These are phyloP conservation scores for Podila clonocystis DNA, from an alignment of 192 early-diverging fungal species.

Conservation along the genomic window DNA sequence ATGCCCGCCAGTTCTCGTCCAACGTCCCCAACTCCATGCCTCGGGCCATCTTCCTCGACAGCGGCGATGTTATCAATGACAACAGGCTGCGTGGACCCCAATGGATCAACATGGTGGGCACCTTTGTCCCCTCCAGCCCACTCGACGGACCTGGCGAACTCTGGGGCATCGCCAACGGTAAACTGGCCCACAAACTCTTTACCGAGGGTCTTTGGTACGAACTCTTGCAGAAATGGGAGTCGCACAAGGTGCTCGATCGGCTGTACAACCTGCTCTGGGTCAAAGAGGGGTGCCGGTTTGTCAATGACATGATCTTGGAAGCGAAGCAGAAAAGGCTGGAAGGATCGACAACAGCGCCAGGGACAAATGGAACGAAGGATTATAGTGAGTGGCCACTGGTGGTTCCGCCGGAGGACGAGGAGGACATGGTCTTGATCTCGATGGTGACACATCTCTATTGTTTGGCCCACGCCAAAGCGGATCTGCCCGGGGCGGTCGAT, in stretches of 20 bases:
- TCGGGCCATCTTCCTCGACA: conserved; percentile 39
- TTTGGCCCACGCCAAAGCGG: conserved; percentile 9
- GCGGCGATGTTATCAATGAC: conserved; percentile 41
- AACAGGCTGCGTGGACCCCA: conserved; percentile 26
- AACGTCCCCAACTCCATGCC: conserved; percentile 4
- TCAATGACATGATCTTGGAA: conserved; percentile 13
- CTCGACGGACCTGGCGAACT: conserved; percentile 22
- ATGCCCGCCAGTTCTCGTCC: neutral
- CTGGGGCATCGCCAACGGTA: conserved; percentile 17
- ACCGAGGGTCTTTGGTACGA: conserved; percentile 3
- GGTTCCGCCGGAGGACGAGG: conserved; percentile 18
- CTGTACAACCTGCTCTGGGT: conserved; percentile 20
- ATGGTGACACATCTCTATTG: conserved; percentile 16
- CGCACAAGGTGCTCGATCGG: conserved; percentile 12
- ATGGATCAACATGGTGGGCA: conserved; percentile 15
- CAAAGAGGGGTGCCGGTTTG: neutral
- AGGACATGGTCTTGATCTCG: conserved; percentile 16
- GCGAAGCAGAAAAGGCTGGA: conserved; percentile 14
- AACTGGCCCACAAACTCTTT: conserved; percentile 11
- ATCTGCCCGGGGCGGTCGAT: conserved; percentile 34
- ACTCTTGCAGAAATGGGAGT: neutral
- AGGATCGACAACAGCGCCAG: neutral
- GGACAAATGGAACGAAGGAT: neutral
- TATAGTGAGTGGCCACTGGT: neutral
- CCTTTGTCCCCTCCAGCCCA: conserved; percentile 16